Conservation (phyloP, 2,329 filamentous ascomycete genomes). For the Domatiomyces globalis region DNA sequence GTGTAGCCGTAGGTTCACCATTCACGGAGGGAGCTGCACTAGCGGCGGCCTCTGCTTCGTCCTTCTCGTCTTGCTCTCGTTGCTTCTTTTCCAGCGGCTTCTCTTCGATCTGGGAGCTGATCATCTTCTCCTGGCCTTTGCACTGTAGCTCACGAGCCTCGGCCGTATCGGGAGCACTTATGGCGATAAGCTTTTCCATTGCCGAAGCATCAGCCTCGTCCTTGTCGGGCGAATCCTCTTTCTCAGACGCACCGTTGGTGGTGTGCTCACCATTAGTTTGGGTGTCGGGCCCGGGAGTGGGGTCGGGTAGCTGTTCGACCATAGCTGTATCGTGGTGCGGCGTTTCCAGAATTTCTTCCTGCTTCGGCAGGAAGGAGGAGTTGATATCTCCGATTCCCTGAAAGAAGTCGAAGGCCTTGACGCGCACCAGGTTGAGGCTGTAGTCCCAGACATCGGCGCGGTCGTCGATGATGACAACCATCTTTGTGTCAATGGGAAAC, state of each 20-base stretch:
- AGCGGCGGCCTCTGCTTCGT: slow-evolving; percentile 42
- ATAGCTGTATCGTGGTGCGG: slow-evolving; percentile 23
- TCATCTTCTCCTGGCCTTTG: slow-evolving; percentile 70
- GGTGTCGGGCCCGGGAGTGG: background rate
- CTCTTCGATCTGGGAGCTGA: slow-evolving; percentile 80
- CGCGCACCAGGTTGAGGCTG: slow-evolving; percentile 83
- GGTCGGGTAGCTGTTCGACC: slow-evolving; percentile 1
- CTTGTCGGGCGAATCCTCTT: background rate
- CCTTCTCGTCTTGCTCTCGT: slow-evolving; percentile 74
- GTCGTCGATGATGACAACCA: slow-evolving; percentile 99
- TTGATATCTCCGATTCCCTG: slow-evolving; percentile 98
- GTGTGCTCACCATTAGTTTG: slow-evolving; percentile 9
- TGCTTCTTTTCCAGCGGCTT: slow-evolving; percentile 85
- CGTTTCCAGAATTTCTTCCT: slow-evolving; percentile 38
- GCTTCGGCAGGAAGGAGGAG: slow-evolving; percentile 85
- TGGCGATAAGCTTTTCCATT: slow-evolving; percentile 61
- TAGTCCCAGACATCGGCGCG: slow-evolving; percentile 94
- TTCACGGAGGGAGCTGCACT: slow-evolving; percentile 23
- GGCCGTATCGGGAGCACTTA: slow-evolving; percentile 57
- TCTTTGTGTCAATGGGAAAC: slow-evolving; percentile 93
- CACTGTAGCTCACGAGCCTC: slow-evolving; percentile 58
- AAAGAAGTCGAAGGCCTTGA: slow-evolving; percentile 93
- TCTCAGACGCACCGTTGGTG: slow-evolving; percentile 7
- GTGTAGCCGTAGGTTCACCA: slow-evolving; percentile 24
- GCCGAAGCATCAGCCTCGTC: slow-evolving; percentile 24